Evolutionary conservation across 2,329 filamentous ascomycete species (phyloP).

Genomic region (Sclerotinia borealis): DNA sequence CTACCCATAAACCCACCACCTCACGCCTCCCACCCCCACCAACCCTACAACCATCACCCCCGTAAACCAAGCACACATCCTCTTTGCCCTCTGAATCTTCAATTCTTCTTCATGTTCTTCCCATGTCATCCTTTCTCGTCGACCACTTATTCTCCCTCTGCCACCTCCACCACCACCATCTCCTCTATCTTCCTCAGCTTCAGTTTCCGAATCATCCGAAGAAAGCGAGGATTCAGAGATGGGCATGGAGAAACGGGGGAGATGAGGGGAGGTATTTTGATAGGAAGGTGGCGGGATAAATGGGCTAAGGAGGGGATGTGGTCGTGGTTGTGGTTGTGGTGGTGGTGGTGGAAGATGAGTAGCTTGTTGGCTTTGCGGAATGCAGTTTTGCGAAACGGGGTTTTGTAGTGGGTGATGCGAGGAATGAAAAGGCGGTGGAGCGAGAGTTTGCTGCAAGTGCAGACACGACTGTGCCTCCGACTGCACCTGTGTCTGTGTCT

Average conservation of each 20-base stretch:
- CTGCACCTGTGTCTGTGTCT: not conserved
- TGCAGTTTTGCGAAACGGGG: no score
- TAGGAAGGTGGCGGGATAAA: not conserved
- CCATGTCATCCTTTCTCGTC: not conserved
- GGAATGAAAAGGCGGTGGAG: not conserved
- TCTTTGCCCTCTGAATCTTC: not conserved
- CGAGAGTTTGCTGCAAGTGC: not conserved
- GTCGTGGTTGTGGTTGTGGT: not conserved
- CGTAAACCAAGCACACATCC: not conserved
- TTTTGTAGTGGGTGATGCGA: not conserved
- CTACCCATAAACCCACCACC: not conserved
- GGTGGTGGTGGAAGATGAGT: not conserved
- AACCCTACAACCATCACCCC: not conserved
- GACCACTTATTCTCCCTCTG: no score
- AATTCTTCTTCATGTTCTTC: not conserved
- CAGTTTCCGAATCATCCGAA: not conserved
- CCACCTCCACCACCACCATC: no score
- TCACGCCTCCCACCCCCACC: not conserved
- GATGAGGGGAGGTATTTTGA: not conserved
- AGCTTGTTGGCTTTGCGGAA: not conserved
- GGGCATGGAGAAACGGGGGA: not conserved
- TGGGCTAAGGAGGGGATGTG: not conserved
- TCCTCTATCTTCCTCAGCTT: not conserved
- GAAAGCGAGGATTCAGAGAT: not conserved
- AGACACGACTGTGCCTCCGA: not conserved